Base-by-base conservation (phyloP, 768 basidiomycete species). In the Russula emetica region DNA sequence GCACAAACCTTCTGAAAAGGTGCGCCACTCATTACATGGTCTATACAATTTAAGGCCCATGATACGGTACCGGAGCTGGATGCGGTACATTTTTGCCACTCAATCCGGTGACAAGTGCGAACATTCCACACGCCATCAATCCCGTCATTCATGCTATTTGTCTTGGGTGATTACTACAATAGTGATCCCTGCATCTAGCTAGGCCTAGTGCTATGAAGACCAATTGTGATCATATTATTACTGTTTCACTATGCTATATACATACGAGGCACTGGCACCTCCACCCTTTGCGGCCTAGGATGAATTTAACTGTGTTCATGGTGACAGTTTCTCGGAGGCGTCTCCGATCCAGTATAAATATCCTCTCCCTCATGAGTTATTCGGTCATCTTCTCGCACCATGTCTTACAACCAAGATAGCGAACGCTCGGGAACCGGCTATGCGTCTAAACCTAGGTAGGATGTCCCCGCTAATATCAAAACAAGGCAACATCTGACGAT, bases 351-450 rank as follows among this genome's bases (percentile, higher is more conserved):
- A 22, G 22, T 36, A 57, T 62, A 62, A 50, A 50, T 40, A 32
- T 2, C 13, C 28, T 6, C 28, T 16, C 45, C 20, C 26, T 20
- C 26, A n/a, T 34, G 28, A 3, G 28, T 20, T 26, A 32, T 11
- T 30, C 18, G 11, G 18, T 32, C 61, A 26, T 61, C 28, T 36
- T 16, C 34, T 45, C 61, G 20, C 61, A 59, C 24, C 64, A 66
- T 66, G 64, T 66, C 64, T 13, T 54, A 64, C 63, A 65, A 61
- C 26, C 9, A 57, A 57, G 55, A 55, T 55, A 16, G 30, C 10
- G 51, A 55, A 55, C 42, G 26, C 51, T 52, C 28, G 0, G 28
- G 51, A 28, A 13, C 51, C 2, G 51, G 51, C 52, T 45, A 55
- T 24, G 60, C 44, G 28, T 61, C 53, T 16, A 54, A 61, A 8